Base-by-base conservation (phyloP, 768 basidiomycete genomes). In the Gloeophyllum trabeum region DNA sequence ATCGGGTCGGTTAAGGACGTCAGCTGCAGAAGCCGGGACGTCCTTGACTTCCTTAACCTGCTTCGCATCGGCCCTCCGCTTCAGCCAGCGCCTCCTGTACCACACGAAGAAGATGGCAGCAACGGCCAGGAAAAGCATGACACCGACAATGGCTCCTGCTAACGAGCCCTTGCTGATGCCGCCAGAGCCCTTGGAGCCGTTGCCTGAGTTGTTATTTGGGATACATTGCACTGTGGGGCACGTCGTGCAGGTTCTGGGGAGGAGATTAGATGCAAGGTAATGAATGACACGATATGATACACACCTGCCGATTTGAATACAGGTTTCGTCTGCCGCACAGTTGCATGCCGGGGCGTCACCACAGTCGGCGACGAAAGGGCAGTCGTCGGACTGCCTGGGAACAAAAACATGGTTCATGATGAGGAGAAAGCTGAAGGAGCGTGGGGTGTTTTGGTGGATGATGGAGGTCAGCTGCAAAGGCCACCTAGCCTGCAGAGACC, bases 1-100 rank as follows among this genome's bases (percentile, higher is more conserved):
- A 59, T 89, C 82, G n/a, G 85, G 83, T 32, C 86, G 69, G 56
- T 78, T 83, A 45, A 89, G 78, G 24, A 89, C 87, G 6, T 77
- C 75, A 50, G 74, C 80, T 16, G 87, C 85, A 18, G 81, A 63
- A 2, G 83, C 86, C 26, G 84, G 85, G 16, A 75, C 59, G 51
- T 89, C 85, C 43, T 56, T 58, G 28, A 36, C 40, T 19, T 49
- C 51, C 52, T 44, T 76, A 73, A 24, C 50, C 54, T 18, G 54
- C 42, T 6, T 35, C 45, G 54, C 43, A 43, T 58, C 64, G n/a
- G n/a, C n/a, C 46, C 65, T 66, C 13, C 32, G 40, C 24, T 69
- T 56, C 41, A 70, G 71, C 35, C 58, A 56, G 46, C 66, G 74
- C 44, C 77, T 74, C 42, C 83, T 76, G 56, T 83, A 83, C 61